Evolutionary conservation across 1,284 basidiomycete species (phyloP).

Genomic region (Cutaneotrichosporon cutaneum): DNA sequence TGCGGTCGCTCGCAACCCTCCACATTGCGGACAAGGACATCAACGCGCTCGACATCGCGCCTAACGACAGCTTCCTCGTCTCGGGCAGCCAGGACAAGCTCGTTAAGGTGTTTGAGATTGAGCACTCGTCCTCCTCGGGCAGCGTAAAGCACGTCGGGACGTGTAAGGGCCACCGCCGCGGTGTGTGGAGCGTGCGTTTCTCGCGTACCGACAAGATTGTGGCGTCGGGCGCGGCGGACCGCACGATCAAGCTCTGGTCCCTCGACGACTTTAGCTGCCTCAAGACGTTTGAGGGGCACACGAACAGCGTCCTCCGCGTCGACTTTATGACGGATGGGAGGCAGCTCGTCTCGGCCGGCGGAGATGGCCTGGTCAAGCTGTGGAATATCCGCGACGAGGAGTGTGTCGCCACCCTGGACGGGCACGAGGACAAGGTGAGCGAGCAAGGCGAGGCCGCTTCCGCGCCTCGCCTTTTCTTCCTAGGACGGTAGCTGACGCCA

Average conservation of each 20-base stretch:
- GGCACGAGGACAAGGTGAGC: conserved; percentile 89
- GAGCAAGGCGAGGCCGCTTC: not conserved
- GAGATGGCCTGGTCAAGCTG: conserved; percentile 91
- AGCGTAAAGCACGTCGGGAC: conserved; percentile 77
- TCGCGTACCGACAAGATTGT: conserved; percentile 77
- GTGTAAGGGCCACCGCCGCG: conserved; percentile 93
- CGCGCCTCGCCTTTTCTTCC: too few species aligned
- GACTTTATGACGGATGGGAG: conserved; percentile 80
- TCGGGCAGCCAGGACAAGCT: conserved; percentile 96
- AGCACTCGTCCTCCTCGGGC: conserved; percentile 53
- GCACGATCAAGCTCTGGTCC: conserved; percentile 90
- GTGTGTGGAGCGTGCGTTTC: conserved; percentile 93
- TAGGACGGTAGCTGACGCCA: conserved; percentile 22
- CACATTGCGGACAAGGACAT: conserved; percentile 99
- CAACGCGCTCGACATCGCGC: conserved; percentile 90
- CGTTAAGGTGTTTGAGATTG: conserved; percentile 83
- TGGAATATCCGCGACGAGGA: conserved; percentile 92
- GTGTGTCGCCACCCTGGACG: conserved; percentile 84
- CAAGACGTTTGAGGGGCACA: conserved; percentile 96
- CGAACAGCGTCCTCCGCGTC: conserved; percentile 91
- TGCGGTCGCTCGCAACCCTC: conserved; percentile 79
- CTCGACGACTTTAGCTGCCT: conserved; percentile 86
- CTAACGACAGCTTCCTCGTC: conserved; percentile 82
- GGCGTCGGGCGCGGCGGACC: conserved; percentile 91
- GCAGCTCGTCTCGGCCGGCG: conserved; percentile 84